Percentiles rank a stretch among this genome's conserved stretches.
Evolutionary conservation across 139 green algal species (phyloP).

Genomic region (Haematococcus lacustris): DNA sequence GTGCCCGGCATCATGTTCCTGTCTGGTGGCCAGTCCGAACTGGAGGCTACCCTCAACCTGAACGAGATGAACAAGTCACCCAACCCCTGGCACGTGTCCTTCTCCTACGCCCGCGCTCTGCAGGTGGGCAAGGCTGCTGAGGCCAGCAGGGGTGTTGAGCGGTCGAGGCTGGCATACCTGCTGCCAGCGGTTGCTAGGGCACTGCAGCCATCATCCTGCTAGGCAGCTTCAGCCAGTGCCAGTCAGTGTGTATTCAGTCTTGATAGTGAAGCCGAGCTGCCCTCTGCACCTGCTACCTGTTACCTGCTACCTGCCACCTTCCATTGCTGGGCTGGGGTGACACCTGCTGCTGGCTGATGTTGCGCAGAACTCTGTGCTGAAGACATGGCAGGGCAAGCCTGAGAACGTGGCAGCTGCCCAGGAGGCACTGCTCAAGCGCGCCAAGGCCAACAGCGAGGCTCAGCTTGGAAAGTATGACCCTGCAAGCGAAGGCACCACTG

Average conservation of each 20-base stretch:
- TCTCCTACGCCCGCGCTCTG: constrained; percentile 99
- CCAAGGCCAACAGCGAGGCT: constrained; percentile 89
- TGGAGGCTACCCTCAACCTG: constrained; percentile 98
- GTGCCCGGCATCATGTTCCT: constrained; percentile 99
- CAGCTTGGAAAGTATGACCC: constrained; percentile 95
- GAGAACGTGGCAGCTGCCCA: constrained; percentile 83
- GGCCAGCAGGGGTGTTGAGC: too few relatives aligned
- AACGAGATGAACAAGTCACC: constrained; percentile 99
- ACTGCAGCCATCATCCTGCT: too few relatives aligned
- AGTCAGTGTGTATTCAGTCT: too few relatives aligned
- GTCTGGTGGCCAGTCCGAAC: constrained; percentile 96
- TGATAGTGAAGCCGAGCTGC: too few relatives aligned
- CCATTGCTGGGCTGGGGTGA: neutral
- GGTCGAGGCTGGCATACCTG: too few relatives aligned
- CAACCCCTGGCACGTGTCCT: constrained; percentile 99
- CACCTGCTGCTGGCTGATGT: neutral
- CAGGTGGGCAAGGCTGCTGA: constrained; percentile 57
- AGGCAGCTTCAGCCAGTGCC: too few relatives aligned
- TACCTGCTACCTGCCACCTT: too few relatives aligned
- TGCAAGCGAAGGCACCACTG: constrained; percentile 47
- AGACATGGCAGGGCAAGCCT: constrained; percentile 80
- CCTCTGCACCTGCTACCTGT: too few relatives aligned
- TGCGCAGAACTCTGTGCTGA: constrained; percentile 60
- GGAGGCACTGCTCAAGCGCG: constrained; percentile 85
- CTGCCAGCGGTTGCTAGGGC: too few relatives aligned